Percentiles rank a stretch among this genome's conserved stretches.
phyloP scores from a whole-genome alignment of 2,329 filamentous ascomycete species.

The Chaetomiaceae sp. region DNA sequence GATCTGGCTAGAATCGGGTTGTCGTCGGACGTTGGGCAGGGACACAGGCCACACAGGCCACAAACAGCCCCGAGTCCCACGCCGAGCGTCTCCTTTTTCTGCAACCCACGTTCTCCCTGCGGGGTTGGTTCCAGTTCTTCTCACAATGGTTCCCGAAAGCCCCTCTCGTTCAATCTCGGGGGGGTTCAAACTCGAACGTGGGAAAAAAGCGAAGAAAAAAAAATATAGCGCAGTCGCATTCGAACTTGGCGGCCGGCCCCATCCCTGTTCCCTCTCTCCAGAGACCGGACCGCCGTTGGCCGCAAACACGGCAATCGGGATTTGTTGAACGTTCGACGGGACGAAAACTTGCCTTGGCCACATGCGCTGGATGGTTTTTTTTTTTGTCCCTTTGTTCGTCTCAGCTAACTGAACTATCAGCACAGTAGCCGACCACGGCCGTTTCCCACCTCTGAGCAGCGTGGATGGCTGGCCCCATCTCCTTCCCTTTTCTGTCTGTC shows the following conservation, averaged over 20 bases:
- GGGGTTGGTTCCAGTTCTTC: too few relatives aligned
- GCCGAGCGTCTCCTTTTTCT: too few relatives aligned
- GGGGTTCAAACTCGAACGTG: not conserved
- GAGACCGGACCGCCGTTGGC: not conserved
- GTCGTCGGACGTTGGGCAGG: constrained; percentile 23
- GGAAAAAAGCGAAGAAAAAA: not conserved
- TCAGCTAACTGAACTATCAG: too few relatives aligned
- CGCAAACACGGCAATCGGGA: too few relatives aligned
- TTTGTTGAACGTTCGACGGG: too few relatives aligned
- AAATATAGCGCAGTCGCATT: constrained; percentile 23
- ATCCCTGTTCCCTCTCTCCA: not conserved
- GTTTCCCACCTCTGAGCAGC: too few relatives aligned
- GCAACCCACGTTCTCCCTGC: constrained; percentile 4
- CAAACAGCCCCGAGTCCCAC: not conserved
- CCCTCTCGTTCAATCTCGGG: not conserved
- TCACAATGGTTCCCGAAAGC: constrained; percentile 9
- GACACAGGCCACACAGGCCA: constrained; percentile 5
- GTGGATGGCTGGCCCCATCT: too few relatives aligned
- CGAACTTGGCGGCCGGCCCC: not conserved
- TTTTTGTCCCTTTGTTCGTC: not conserved
- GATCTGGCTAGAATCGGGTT: constrained; percentile 18
- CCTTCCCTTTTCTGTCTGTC: too few relatives aligned
- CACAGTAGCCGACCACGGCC: too few relatives aligned
- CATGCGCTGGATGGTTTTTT: constrained; percentile 10
- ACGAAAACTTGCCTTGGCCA: constrained; percentile 2